phyloP scores from a whole-genome alignment of 495 filamentous ascomycete species.

The Aspergillus asperescens region DNA sequence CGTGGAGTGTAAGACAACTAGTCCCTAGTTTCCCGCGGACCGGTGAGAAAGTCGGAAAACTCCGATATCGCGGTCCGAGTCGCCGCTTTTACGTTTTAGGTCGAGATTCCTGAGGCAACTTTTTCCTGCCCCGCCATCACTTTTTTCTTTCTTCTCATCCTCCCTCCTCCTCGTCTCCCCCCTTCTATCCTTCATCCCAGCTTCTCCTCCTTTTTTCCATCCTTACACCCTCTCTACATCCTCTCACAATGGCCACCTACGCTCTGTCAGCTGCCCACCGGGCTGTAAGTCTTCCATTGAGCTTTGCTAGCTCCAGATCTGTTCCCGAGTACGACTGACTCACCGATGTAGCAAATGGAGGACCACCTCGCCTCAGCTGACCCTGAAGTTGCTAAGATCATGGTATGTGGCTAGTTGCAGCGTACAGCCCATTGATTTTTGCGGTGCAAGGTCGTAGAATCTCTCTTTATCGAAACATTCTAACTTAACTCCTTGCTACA shows the following conservation, averaged over 20 bases:
- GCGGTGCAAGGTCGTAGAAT: constrained; percentile 32
- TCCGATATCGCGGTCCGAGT: constrained; percentile 19
- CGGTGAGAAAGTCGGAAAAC: constrained; percentile 3
- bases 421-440: not conserved
- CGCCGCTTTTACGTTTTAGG: not conserved
- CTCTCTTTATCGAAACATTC: not conserved
- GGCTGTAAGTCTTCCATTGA: constrained; percentile 56
- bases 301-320: not conserved
- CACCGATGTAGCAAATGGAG: constrained; percentile 74
- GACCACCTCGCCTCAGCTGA: constrained; percentile 77
- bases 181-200: constrained; percentile 18
- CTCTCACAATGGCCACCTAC: constrained; percentile 58
- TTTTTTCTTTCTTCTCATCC: constrained; percentile 6
- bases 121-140: constrained; percentile 14
- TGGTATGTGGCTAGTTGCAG: constrained; percentile 55
- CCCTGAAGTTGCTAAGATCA: constrained; percentile 88
- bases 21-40: not conserved
- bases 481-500: constrained; percentile 30
- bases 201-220: constrained; percentile 12
- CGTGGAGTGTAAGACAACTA: not conserved
- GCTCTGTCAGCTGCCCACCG: constrained; percentile 84
- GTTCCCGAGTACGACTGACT: constrained; percentile 43
- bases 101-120: constrained; percentile 18
- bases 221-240: constrained; percentile 14
- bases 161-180: constrained; percentile 4